Conservation (phyloP, 2,329 filamentous ascomycete species). For the Epichloe uncinata region DNA sequence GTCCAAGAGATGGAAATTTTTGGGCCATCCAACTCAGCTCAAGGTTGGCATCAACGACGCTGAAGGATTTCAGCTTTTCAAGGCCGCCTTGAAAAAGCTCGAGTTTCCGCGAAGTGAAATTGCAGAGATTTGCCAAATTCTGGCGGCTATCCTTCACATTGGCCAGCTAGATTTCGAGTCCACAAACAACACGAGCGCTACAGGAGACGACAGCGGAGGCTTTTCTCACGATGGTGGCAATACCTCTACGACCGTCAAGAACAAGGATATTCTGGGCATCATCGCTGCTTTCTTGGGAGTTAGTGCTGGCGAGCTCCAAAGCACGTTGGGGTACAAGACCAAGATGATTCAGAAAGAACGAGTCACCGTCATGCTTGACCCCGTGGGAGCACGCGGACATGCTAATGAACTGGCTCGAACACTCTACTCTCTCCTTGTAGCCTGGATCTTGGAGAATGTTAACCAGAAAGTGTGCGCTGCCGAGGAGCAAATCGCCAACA, state of each 20-base stretch:
- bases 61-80: slow-evolving; percentile 95
- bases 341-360: slow-evolving; percentile 93
- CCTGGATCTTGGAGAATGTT: slow-evolving; percentile 84
- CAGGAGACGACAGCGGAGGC: slow-evolving; percentile 83
- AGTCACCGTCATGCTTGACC: slow-evolving; percentile 97
- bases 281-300: slow-evolving; percentile 94
- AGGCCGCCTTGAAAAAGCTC: slow-evolving; percentile 83
- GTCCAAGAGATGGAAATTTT: slow-evolving; percentile 80
- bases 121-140: slow-evolving; percentile 88
- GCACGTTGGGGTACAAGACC: slow-evolving; percentile 85
- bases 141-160: slow-evolving; percentile 91
- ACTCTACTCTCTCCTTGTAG: slow-evolving; percentile 84
- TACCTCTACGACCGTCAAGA: slow-evolving; percentile 75
- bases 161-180: slow-evolving; percentile 91
- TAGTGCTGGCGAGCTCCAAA: slow-evolving; percentile 66
- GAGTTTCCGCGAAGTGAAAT: slow-evolving; percentile 91
- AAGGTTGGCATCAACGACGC: slow-evolving; percentile 95
- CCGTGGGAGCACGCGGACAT: slow-evolving; percentile 75
- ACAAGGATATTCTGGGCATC: slow-evolving; percentile 76
- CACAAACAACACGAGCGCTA: slow-evolving; percentile 62
- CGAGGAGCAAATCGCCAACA: slow-evolving; percentile 84
- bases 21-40: slow-evolving; percentile 90
- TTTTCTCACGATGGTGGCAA: slow-evolving; percentile 92
- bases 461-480: slow-evolving; percentile 80
- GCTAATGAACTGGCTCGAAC: slow-evolving; percentile 90